Base-by-base conservation (phyloP, 2,329 filamentous ascomycete species). In the Arthrobotrys sinensis region DNA sequence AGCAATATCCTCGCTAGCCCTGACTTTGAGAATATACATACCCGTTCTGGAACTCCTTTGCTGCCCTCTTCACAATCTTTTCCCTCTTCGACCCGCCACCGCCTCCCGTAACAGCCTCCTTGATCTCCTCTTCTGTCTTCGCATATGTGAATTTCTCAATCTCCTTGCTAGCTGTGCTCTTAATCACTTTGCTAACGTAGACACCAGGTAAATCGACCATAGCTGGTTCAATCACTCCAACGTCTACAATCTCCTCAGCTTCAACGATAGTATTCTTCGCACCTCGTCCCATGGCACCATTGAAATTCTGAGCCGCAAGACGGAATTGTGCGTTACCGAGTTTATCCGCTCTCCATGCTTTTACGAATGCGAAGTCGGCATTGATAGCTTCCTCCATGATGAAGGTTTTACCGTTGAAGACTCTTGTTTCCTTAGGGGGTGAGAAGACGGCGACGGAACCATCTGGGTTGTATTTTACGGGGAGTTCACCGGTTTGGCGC, bases 241-340 rank as follows among this genome's bases (percentile, higher is more conserved):
- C 84, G 1, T 91, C 89, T 65, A 96, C 93, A 76, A 96, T 93
- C 80, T 95, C 88, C 82, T 96, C 93, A 0, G 93, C 93, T 83
- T 96, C 93, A 43, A 96, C 92, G 46, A 96, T 94, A 28, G 92
- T 91, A 45, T 92, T 82, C 57, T 88, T 89, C 0, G 92, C 93
- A 0, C 93, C 93, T 85, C 95, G 94, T 76, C 92, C 93, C 91
- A 94, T 93, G 79, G 93, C 88, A 4, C 89, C 88, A 0, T 90
- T 91, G 80, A 93, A 94, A 0, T 91, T 90, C 83, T 92, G 92
- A 36, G 91, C 93, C 0, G 92, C 91, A 84, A 92, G 91, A 83
- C 92, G 87, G 86, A 96, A 96, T 45, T 93, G 88, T 83, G 91
- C 93, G 84, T 95, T 95, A 11, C 92, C 92, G 3, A 91, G 89